phyloP scores from a whole-genome alignment of 2,329 filamentous ascomycete genomes.

The Paraphaeosphaeria minitans region DNA sequence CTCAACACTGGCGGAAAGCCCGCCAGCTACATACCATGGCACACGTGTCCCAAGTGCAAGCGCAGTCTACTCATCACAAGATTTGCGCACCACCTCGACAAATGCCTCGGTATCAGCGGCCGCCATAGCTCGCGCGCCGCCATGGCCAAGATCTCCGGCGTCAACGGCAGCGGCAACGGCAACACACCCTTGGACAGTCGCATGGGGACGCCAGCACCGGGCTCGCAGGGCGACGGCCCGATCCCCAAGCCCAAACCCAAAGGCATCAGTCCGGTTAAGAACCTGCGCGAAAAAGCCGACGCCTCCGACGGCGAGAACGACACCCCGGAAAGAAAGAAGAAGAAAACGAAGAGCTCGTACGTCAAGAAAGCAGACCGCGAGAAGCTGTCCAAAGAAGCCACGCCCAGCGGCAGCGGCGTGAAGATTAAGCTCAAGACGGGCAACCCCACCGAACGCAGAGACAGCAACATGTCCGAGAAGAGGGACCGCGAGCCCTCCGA shows the following conservation, averaged over 20 bases:
- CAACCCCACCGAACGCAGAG: slow-evolving; percentile 30
- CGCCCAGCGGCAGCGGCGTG: slow-evolving; percentile 19
- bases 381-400: slow-evolving; percentile 25
- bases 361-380: slow-evolving; percentile 48
- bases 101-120: slow-evolving; percentile 63
- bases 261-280: slow-evolving; percentile 42
- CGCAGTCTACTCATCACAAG: slow-evolving; percentile 65
- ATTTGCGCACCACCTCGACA: slow-evolving; percentile 65
- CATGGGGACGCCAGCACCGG: slow-evolving; percentile 49
- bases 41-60: slow-evolving; percentile 65
- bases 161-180: slow-evolving; percentile 45
- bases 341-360: slow-evolving; percentile 53
- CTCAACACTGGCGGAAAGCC: slow-evolving; percentile 55
- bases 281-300: slow-evolving; percentile 32
- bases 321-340: slow-evolving; percentile 53
- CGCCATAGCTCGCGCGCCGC: slow-evolving; percentile 57
- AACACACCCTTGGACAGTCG: slow-evolving; percentile 52
- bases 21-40: slow-evolving; percentile 56
- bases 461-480: slow-evolving; percentile 35
- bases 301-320: slow-evolving; percentile 50
- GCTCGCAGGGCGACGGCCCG: slow-evolving; percentile 34
- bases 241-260: slow-evolving; percentile 39
- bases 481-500: slow-evolving; percentile 39
- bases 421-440: slow-evolving; percentile 45
- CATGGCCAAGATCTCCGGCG: slow-evolving; percentile 51